phyloP scores from a whole-genome alignment of 495 filamentous ascomycete species.

The Tuber magnatum region DNA sequence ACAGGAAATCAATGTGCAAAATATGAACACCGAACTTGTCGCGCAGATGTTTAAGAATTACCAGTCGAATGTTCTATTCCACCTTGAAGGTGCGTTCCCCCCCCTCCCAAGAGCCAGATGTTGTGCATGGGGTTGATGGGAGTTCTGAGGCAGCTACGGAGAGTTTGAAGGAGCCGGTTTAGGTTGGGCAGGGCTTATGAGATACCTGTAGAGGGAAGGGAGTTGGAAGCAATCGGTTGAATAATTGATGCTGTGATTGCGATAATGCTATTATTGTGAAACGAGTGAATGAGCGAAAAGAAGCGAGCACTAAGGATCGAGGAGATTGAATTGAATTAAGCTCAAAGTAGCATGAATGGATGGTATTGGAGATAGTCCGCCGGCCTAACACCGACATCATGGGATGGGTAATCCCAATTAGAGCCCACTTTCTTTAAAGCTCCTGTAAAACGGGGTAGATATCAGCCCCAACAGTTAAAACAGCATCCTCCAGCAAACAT shows the following conservation, averaged over 20 bases:
- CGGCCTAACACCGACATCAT: background rate
- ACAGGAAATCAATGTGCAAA: constrained; percentile 93
- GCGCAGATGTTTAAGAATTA: constrained; percentile 99
- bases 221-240: background rate
- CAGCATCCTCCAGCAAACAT: background rate
- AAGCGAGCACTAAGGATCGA: background rate
- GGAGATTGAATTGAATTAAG: background rate
- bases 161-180: constrained; percentile 37
- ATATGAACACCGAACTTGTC: constrained; percentile 96
- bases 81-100: constrained; percentile 75
- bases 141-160: constrained; percentile 26
- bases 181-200: background rate
- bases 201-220: background rate
- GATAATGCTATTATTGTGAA: background rate
- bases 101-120: background rate
- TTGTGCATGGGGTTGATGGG: constrained; percentile 1
- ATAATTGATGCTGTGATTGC: background rate
- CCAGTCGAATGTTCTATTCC: constrained; percentile 93
- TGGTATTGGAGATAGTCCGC: background rate
- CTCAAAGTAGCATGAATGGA: background rate
- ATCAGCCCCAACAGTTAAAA: background rate
- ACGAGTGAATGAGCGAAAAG: background rate
- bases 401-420: background rate
- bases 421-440: background rate
- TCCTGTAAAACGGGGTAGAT: background rate